Conservation (phyloP, 495 filamentous ascomycete species). For the Penicillium verhagenii region DNA sequence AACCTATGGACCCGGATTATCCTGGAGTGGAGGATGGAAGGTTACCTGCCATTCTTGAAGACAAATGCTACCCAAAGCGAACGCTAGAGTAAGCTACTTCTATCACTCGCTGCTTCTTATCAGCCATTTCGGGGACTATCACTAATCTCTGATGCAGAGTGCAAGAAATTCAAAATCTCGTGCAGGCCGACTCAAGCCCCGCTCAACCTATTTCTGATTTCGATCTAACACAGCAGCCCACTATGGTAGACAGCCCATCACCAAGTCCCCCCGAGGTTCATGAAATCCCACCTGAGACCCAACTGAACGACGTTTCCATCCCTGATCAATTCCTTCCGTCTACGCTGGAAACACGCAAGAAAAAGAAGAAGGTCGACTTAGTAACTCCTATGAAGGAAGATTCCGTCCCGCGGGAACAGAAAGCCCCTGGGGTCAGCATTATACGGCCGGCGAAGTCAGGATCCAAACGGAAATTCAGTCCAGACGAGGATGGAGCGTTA, state of each 20-base stretch:
- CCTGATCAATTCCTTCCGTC: conserved; percentile 27
- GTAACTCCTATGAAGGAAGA: background rate
- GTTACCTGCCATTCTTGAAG: conserved; percentile 80
- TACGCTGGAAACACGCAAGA: conserved; percentile 39
- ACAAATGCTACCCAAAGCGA: conserved; percentile 69
- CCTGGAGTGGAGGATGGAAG: conserved; percentile 52
- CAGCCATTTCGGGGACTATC: conserved; percentile 1
- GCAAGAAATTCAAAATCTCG: conserved; percentile 43
- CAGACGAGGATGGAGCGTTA: conserved; percentile 44
- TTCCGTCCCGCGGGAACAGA: background rate
- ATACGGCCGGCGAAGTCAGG: conserved; percentile 40
- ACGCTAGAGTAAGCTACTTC: conserved; percentile 78
- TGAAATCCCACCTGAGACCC: conserved; percentile 4
- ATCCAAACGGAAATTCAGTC: conserved; percentile 62
- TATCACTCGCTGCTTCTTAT: background rate
- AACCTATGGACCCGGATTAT: conserved; percentile 13
- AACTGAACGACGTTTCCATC: conserved; percentile 2
- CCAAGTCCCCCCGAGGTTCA: conserved; percentile 29
- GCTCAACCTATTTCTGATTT: conserved; percentile 47
- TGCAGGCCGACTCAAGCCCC: conserved; percentile 47
- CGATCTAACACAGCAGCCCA: conserved; percentile 40
- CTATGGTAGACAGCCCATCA: conserved; percentile 40
- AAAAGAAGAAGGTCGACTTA: conserved; percentile 37
- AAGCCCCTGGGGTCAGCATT: background rate
- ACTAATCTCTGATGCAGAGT: conserved; percentile 33